A percentile compares a stretch with the other conserved stretches of the same genome.
Evolutionary conservation across 805 yeast species (phyloP).

Genomic region (Candida nitratophila): DNA sequence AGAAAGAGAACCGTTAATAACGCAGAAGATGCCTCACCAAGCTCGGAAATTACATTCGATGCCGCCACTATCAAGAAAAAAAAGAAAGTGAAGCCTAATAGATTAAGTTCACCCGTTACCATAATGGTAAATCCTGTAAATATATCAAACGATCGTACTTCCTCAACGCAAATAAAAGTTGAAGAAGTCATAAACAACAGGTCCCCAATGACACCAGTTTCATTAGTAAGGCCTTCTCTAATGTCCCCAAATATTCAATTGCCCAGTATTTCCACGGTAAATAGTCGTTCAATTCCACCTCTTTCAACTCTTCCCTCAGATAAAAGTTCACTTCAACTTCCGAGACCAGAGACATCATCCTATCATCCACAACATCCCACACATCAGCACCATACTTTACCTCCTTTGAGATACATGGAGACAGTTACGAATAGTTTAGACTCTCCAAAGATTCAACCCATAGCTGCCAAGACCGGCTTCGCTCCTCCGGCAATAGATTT

Average conservation of each 20-base stretch:
- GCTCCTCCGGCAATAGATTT: constrained; percentile 33
- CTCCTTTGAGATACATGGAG: constrained; percentile 14
- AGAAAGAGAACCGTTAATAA: constrained; percentile 40
- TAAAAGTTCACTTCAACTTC: neutral
- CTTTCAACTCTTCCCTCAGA: neutral
- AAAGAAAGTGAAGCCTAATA: neutral
- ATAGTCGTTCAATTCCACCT: neutral
- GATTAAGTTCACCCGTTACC: neutral
- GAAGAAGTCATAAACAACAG: no score
- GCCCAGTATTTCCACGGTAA: no score
- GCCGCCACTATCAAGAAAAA: neutral
- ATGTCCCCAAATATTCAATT: no score
- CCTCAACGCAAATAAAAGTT: no score
- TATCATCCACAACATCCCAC: neutral
- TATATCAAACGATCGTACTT: no score
- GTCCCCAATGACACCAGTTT: no score
- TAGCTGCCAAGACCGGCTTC: constrained; percentile 4
- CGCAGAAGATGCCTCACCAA: neutral
- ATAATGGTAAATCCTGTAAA: no score
- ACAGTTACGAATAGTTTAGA: neutral
- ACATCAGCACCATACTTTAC: constrained; percentile 7
- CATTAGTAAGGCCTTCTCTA: no score
- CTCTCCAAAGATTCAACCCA: neutral
- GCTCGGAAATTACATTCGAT: neutral
- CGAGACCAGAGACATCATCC: neutral